Percentiles rank a stretch among this genome's conserved stretches.
Evolutionary conservation across 2,329 filamentous ascomycete genomes (phyloP).

Genomic region (Chalaropsis ovoidea): DNA sequence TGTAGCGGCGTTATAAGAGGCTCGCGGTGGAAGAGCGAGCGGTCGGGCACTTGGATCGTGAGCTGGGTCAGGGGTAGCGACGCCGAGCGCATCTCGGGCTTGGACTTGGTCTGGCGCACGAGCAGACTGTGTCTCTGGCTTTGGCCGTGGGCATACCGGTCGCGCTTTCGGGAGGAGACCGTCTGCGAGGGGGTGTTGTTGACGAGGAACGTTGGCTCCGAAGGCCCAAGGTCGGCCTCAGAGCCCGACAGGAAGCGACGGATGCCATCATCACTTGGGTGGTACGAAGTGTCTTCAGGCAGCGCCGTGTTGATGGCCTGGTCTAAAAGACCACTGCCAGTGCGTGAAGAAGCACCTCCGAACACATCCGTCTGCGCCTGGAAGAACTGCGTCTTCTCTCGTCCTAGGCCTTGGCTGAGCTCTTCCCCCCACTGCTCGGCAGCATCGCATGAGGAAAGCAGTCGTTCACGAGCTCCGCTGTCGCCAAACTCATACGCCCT

Average conservation of each 20-base stretch:
- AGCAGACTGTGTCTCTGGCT: slow-evolving; percentile 9
- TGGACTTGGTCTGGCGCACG: slow-evolving; percentile 9
- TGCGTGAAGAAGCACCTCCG: background rate
- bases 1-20: slow-evolving; percentile 12
- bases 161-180: slow-evolving; percentile 16
- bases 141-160: background rate
- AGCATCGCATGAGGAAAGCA: background rate
- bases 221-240: background rate
- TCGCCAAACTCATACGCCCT: background rate
- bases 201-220: slow-evolving; percentile 6
- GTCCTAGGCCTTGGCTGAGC: background rate
- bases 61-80: slow-evolving; percentile 9
- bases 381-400: background rate
- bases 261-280: background rate
- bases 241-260: background rate
- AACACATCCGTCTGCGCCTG: background rate
- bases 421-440: background rate
- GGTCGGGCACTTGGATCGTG: slow-evolving; percentile 17
- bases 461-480: background rate
- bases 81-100: slow-evolving; percentile 11
- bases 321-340: background rate
- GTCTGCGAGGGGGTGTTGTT: slow-evolving; percentile 12
- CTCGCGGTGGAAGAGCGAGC: background rate
- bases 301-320: background rate
- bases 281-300: background rate